phyloP scores from a whole-genome alignment of 768 basidiomycete species.

The Termitomyces sp. region DNA sequence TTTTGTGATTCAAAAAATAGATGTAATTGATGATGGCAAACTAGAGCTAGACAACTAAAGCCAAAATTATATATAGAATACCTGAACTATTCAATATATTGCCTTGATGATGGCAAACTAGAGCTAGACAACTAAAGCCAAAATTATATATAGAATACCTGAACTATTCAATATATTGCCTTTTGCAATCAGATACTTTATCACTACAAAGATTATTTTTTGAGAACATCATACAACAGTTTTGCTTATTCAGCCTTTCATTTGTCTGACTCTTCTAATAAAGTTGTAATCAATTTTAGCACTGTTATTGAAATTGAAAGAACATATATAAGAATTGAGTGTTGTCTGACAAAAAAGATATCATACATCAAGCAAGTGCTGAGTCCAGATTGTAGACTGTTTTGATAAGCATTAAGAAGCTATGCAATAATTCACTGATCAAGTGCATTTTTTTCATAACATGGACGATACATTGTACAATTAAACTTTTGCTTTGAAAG shows the following conservation, averaged over 20 bases:
- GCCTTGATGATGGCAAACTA: too few species aligned
- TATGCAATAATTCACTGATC: constrained; percentile 15
- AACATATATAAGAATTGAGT: constrained; percentile 10
- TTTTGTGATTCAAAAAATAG: neutral
- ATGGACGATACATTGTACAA: constrained; percentile 5
- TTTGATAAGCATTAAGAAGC: constrained; percentile 6
- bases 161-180: neutral
- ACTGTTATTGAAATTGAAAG: neutral
- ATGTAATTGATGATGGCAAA: neutral
- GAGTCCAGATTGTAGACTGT: neutral
- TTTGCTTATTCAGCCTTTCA: constrained; percentile 20
- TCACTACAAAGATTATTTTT: neutral
- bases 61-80: neutral
- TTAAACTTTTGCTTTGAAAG: neutral
- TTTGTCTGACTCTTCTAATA: constrained; percentile 17
- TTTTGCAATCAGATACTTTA: neutral
- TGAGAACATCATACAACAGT: neutral
- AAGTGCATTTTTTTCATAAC: constrained; percentile 8
- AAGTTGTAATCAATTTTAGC: constrained; percentile 3
- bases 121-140: too few species aligned
- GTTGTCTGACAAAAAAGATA: constrained; percentile 13
- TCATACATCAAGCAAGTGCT: constrained; percentile 11
- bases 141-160: too few species aligned
- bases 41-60: neutral
- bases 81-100: neutral